phyloP scores from a whole-genome alignment of 1,139 yeast genomes.

The Debaryomyces psychrophilus region DNA sequence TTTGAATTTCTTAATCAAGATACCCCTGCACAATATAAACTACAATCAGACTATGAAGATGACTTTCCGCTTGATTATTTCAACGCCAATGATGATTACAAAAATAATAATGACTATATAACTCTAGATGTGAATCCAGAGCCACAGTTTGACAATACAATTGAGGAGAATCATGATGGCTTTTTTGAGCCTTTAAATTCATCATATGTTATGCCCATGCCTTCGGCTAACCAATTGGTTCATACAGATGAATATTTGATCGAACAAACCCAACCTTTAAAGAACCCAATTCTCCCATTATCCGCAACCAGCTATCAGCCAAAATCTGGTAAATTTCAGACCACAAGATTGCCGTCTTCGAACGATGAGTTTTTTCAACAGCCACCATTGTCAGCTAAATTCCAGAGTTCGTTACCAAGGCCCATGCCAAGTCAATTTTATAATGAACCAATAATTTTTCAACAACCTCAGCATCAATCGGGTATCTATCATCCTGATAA shows the following conservation, averaged over 20 bases:
- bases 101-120: constrained; percentile 32
- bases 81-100: constrained; percentile 25
- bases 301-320: constrained; percentile 20
- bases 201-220: constrained; percentile 20
- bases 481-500: constrained; percentile 12
- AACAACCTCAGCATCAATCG: constrained; percentile 3
- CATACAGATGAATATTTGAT: constrained; percentile 49
- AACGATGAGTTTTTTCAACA: constrained; percentile 26
- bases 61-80: constrained; percentile 75
- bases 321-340: constrained; percentile 19
- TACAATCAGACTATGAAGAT: constrained; percentile 45
- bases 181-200: constrained; percentile 20
- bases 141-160: constrained; percentile 21
- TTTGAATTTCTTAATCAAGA: constrained; percentile 27
- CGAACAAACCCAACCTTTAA: constrained; percentile 50
- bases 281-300: constrained; percentile 28
- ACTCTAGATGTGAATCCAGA: constrained; percentile 36
- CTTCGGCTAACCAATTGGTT: constrained; percentile 34
- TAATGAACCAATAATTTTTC: constrained; percentile 8
- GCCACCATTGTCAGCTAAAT: constrained; percentile 15
- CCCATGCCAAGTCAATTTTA: constrained; percentile 7
- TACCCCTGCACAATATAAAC: constrained; percentile 30
- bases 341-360: constrained; percentile 15
- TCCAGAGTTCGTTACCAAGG: constrained; percentile 9
- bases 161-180: constrained; percentile 31